Percentiles rank a stretch among this genome's conserved stretches.
These are phyloP conservation scores for Sporothrix dimorphospora DNA, from an alignment of 2,329 filamentous ascomycete species.

Conservation along the genomic window DNA sequence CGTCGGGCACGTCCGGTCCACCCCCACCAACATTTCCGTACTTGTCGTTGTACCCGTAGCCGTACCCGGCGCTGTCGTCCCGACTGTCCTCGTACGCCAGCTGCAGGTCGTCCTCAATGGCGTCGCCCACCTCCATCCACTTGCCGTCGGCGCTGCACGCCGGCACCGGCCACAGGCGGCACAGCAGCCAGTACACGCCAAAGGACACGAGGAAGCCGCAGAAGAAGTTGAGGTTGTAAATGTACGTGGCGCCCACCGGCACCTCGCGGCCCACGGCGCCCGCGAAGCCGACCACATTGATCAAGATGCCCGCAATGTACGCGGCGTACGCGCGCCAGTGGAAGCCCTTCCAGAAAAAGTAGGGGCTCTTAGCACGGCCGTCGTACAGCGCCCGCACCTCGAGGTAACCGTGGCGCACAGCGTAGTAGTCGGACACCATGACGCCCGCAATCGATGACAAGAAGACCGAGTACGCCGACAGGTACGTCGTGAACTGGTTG, in stretches of 20 bases:
- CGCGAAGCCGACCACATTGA: conserved; percentile 91
- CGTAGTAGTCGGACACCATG: conserved; percentile 85
- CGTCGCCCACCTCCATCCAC: conserved; percentile 77
- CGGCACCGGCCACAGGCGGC: conserved; percentile 70
- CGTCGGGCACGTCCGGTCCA: background rate
- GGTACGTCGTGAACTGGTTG: conserved; percentile 88
- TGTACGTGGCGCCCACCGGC: conserved; percentile 76
- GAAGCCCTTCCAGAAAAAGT: conserved; percentile 74
- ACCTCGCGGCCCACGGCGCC: conserved; percentile 74
- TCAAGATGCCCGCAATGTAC: conserved; percentile 79
- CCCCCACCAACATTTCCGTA: background rate
- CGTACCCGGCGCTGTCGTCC: background rate
- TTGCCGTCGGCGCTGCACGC: conserved; percentile 64
- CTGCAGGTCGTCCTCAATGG: conserved; percentile 59
- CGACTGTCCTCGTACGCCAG: conserved; percentile 49
- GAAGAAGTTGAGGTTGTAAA: conserved; percentile 93
- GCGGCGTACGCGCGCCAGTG: conserved; percentile 84
- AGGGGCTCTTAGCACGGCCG: conserved; percentile 65
- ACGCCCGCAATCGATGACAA: conserved; percentile 93
- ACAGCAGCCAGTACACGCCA: conserved; percentile 70
- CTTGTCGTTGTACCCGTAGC: background rate
- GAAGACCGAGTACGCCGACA: conserved; percentile 91
- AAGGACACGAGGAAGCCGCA: conserved; percentile 74
- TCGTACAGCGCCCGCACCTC: conserved; percentile 80
- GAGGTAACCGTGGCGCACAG: conserved; percentile 80